A percentile compares a stretch with the other conserved stretches of the same genome.
phyloP scores from a whole-genome alignment of 225 moss, liverwort and hornwort species.

The Takakia lepidozioides region DNA sequence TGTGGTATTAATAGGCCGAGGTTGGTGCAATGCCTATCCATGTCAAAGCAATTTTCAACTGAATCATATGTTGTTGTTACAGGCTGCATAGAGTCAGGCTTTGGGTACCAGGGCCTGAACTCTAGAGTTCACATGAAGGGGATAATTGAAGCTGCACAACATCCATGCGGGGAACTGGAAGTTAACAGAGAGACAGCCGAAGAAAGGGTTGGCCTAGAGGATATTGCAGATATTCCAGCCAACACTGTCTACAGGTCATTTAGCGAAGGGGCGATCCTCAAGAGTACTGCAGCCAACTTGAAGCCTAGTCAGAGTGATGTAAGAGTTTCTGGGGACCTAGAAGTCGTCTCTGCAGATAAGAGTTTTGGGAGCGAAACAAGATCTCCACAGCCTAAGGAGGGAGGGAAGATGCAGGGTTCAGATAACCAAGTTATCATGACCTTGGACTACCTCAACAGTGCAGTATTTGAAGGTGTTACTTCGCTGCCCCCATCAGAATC shows the following conservation, averaged over 20 bases:
- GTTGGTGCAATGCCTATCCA: too few relatives aligned
- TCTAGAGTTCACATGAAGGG: too few relatives aligned
- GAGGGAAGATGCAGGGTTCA: conserved; percentile 1
- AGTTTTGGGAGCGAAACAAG: conserved; percentile 4
- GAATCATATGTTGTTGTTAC: too few relatives aligned
- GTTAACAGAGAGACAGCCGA: too few relatives aligned
- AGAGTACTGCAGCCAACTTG: neutral
- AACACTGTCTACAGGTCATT: conserved; percentile 1
- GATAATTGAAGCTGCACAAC: too few relatives aligned
- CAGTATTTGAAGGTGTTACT: neutral
- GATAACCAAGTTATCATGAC: too few relatives aligned
- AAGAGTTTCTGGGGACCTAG: conserved; percentile 1
- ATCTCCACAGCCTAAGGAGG: neutral
- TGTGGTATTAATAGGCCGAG: too few relatives aligned
- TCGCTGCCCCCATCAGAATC: too few relatives aligned
- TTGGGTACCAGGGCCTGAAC: neutral
- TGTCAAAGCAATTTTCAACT: too few relatives aligned
- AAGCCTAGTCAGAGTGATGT: neutral
- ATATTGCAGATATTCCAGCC: conserved; percentile 8
- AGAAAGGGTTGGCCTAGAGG: too few relatives aligned
- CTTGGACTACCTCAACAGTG: neutral
- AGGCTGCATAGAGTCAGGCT: neutral
- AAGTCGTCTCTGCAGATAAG: neutral
- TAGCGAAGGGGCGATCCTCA: neutral
- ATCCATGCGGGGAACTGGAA: too few relatives aligned